Percentiles rank a stretch among this genome's conserved stretches.
Conservation (phyloP, 352 stramenopile species). For the Albugo laibachii region DNA sequence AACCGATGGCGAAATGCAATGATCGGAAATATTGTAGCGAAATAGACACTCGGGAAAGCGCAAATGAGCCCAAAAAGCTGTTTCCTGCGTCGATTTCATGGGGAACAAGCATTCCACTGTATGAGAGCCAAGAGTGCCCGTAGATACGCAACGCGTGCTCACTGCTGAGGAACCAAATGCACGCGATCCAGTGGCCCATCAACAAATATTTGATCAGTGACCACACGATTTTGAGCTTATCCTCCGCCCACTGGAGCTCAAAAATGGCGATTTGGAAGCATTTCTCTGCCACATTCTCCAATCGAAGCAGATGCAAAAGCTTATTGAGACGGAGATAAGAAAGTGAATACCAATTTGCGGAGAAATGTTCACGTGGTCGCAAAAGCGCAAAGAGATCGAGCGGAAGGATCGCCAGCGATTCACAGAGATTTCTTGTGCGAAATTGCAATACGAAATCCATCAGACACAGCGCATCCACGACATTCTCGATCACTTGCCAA, state of each 20-base stretch:
- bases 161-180: constrained; percentile 29
- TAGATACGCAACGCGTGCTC: constrained; percentile 18
- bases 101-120: constrained; percentile 22
- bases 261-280: constrained; percentile 43
- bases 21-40: constrained; percentile 40
- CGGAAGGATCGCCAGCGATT: constrained; percentile 16
- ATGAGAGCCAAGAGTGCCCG: constrained; percentile 31
- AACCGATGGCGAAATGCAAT: constrained; percentile 36
- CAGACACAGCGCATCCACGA: constrained; percentile 26
- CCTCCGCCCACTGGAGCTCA: constrained; percentile 26
- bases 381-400: constrained; percentile 20
- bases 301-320: constrained; percentile 15
- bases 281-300: constrained; percentile 19
- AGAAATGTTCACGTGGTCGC: constrained; percentile 7
- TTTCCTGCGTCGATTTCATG: neutral
- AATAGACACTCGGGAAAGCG: neutral
- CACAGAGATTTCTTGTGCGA: neutral
- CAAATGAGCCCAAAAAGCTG: neutral
- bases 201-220: constrained; percentile 26
- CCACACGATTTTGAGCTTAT: constrained; percentile 20
- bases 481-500: constrained; percentile 31
- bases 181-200: constrained; percentile 42
- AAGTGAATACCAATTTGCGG: constrained; percentile 15
- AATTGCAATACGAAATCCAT: constrained; percentile 24
- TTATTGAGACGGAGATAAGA: constrained; percentile 37